A percentile compares a stretch with the other conserved stretches of the same genome.
phyloP scores from a whole-genome alignment of 805 yeast genomes.

The Candida dajiaensis region DNA sequence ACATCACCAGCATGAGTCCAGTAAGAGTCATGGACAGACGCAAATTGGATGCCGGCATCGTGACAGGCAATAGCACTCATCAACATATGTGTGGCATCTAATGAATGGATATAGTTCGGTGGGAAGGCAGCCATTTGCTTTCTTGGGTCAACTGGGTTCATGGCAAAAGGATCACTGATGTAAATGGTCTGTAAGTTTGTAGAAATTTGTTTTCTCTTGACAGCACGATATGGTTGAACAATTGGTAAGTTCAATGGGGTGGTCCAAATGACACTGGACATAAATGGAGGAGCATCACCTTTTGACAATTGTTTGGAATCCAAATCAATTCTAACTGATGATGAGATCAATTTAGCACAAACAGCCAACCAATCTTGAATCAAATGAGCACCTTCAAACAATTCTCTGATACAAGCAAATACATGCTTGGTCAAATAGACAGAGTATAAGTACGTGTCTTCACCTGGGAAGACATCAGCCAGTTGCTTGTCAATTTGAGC shows the following conservation, averaged over 20 bases:
- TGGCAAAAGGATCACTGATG: slow-evolving; percentile 81
- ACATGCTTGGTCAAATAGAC: slow-evolving; percentile 73
- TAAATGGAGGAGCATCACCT: slow-evolving; percentile 52
- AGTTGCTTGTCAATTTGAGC: slow-evolving; percentile 81
- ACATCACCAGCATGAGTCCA: slow-evolving; percentile 96
- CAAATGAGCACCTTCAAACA: slow-evolving; percentile 86
- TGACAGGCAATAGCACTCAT: slow-evolving; percentile 79
- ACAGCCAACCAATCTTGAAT: slow-evolving; percentile 96
- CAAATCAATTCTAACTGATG: slow-evolving; percentile 65
- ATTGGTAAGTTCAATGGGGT: slow-evolving; percentile 93
- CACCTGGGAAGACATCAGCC: slow-evolving; percentile 49
- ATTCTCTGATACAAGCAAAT: slow-evolving; percentile 74
- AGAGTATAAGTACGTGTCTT: slow-evolving; percentile 41
- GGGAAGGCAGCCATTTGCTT: slow-evolving; percentile 93
- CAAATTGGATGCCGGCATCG: slow-evolving; percentile 61
- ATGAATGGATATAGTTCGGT: slow-evolving; percentile 90
- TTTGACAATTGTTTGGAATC: slow-evolving; percentile 36
- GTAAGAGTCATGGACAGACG: slow-evolving; percentile 95
- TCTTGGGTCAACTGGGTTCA: slow-evolving; percentile 77
- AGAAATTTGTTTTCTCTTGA: slow-evolving; percentile 55
- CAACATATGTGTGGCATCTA: slow-evolving; percentile 96
- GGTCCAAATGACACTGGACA: slow-evolving; percentile 95
- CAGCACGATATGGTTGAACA: slow-evolving; percentile 90
- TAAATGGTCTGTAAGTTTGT: slow-evolving; percentile 86
- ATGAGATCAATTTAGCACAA: slow-evolving; percentile 74